Evolutionary conservation across 768 basidiomycete genomes (phyloP), one percentile per base, ranked within the genome.

Genomic region (Mycena metata): DNA sequence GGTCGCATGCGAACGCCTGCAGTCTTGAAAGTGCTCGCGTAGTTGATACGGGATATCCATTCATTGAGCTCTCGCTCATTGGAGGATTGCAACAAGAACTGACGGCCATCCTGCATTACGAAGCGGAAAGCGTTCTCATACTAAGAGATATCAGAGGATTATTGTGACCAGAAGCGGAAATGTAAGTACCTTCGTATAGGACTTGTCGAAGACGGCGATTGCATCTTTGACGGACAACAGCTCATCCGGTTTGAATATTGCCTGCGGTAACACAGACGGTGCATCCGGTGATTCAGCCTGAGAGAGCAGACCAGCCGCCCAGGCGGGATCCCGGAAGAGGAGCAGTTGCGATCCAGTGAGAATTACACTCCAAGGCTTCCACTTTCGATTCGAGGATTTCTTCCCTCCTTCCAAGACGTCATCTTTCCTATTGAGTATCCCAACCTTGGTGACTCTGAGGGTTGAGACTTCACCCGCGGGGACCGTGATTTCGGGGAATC

Each of bases 11-110:
- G 85, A 42, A 98, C 83, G 12, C 92, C 92, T 17, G 90, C 86
- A 2, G 94, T 90, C 80, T 92, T 96, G 88, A 98, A 99, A 7
- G 94, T 85, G 66, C 95, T 92, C 3, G 96, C 96, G 76, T 98
- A 99, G 79, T 99, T 99, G 75, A 99, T 95, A 36, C 86, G 84
- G 16, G 91, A 86, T 69, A 99, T 90, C 98, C 98, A 99, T 69
- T 91, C 88, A 73, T 96, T 92, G 82, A 94, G 86, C 65, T 96
- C 94, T 49, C 81, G 78, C 66, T 91, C 90, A 73, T 87, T 84
- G 15, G 83, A 75, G 8, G 93, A 86, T 75, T 95, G 94, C 21
- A 98, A 83, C 42, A 99, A 87, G 66, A 92, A 88, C 72, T 95
- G 93, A 1, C 94, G 91, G 13, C 94, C 90, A 72, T 92, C 88